A percentile compares a stretch with the other conserved stretches of the same genome.
These are phyloP conservation scores for Aurifilum marmelostoma DNA, from an alignment of 2,329 filamentous ascomycete genomes.

Conservation along the genomic window DNA sequence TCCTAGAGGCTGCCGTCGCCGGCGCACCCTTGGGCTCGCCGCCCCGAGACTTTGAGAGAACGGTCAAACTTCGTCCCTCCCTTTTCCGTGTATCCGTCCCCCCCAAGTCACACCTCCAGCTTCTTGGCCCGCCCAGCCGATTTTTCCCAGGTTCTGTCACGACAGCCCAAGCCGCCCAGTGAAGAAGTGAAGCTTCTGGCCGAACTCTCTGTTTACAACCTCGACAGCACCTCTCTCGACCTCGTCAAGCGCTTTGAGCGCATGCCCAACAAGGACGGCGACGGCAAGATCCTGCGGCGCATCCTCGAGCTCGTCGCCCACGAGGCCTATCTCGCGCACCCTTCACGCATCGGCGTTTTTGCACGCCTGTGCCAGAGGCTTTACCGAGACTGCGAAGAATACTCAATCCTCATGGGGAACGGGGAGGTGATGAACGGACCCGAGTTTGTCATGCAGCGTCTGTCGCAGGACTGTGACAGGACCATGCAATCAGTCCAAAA, in stretches of 20 bases:
- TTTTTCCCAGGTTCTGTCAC: background rate
- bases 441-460: background rate
- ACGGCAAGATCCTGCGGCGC: background rate
- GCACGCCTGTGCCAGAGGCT: background rate
- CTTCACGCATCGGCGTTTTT: background rate
- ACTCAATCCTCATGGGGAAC: background rate
- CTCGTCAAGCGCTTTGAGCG: background rate
- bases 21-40: too few species aligned
- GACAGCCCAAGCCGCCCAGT: too few species aligned
- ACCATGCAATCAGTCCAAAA: background rate
- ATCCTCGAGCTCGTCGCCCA: background rate
- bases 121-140: too few species aligned
- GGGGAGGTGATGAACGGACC: background rate
- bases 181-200: background rate
- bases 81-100: too few species aligned
- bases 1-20: background rate
- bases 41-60: too few species aligned
- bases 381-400: background rate
- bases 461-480: background rate
- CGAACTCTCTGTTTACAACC: background rate
- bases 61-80: background rate
- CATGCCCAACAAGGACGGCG: background rate
- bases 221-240: background rate
- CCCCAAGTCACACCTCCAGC: too few species aligned
- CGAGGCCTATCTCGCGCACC: background rate